A percentile compares a stretch with the other conserved stretches of the same genome.
Evolutionary conservation across 176 grass and related monocot species (phyloP).

Genomic region (Poa annua): DNA sequence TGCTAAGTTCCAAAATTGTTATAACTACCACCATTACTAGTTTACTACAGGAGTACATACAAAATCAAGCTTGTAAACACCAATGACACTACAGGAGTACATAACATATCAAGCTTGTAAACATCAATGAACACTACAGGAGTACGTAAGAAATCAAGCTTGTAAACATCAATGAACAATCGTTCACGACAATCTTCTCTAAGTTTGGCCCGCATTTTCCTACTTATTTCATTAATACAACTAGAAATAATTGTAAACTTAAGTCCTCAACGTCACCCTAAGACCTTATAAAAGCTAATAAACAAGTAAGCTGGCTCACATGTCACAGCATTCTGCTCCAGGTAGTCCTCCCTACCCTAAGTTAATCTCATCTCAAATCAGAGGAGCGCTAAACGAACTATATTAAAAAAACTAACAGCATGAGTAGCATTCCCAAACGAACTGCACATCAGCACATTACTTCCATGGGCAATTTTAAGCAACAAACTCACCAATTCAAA

Average conservation of each 20-base stretch:
- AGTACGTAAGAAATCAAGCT: background rate
- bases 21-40: conserved; percentile 12
- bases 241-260: background rate
- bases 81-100: no score
- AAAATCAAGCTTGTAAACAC: no score
- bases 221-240: conserved; percentile 6
- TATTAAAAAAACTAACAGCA: background rate
- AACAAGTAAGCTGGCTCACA: conserved; percentile 8
- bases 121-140: background rate
- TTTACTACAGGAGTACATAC: background rate
- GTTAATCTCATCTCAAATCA: background rate
- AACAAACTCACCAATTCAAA: background rate
- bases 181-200: background rate
- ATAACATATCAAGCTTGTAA: no score
- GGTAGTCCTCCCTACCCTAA: background rate
- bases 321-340: conserved; percentile 30
- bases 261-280: background rate
- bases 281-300: background rate
- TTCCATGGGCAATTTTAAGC: conserved; percentile 20
- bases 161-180: conserved; percentile 1
- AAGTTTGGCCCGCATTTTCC: background rate
- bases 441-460: background rate
- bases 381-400: background rate
- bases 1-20: background rate
- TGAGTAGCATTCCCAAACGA: conserved; percentile 36